Conservation (phyloP, 345 rosid genomes). For the Mallotus nudiflorus region DNA sequence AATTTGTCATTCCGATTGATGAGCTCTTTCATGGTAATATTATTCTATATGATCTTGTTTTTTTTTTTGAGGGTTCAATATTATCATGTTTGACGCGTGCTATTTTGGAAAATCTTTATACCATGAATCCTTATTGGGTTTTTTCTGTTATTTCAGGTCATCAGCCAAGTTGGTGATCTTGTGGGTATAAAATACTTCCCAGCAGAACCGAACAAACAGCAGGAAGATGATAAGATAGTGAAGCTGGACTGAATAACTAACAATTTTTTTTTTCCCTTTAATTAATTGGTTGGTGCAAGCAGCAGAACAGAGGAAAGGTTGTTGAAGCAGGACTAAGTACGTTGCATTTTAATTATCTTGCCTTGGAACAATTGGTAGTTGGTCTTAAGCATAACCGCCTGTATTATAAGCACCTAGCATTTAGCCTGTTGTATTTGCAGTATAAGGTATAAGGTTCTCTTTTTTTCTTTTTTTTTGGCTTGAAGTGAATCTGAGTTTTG, state of each 20-base stretch:
- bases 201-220: slow-evolving; percentile 21
- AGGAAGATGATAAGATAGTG: slow-evolving; percentile 6
- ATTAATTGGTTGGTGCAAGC: neutral
- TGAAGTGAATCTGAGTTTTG: neutral
- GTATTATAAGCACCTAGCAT: neutral
- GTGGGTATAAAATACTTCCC: slow-evolving; percentile 90
- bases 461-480: neutral
- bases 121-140: neutral
- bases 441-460: neutral
- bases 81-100: neutral
- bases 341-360: neutral
- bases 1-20: neutral
- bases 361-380: neutral
- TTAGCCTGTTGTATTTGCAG: neutral
- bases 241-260: slow-evolving; percentile 6
- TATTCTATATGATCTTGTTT: too few species aligned
- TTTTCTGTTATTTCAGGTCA: slow-evolving; percentile 44
- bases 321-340: slow-evolving; percentile 2
- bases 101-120: neutral
- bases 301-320: neutral
- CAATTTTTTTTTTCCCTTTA: neutral
- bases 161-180: slow-evolving; percentile 74
- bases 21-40: neutral
- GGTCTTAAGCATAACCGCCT: neutral
- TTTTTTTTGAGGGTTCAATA: too few species aligned